These are phyloP conservation scores for Aegilops tauschii DNA, from an alignment of 176 grass and related monocot species.

Conservation along the genomic window DNA sequence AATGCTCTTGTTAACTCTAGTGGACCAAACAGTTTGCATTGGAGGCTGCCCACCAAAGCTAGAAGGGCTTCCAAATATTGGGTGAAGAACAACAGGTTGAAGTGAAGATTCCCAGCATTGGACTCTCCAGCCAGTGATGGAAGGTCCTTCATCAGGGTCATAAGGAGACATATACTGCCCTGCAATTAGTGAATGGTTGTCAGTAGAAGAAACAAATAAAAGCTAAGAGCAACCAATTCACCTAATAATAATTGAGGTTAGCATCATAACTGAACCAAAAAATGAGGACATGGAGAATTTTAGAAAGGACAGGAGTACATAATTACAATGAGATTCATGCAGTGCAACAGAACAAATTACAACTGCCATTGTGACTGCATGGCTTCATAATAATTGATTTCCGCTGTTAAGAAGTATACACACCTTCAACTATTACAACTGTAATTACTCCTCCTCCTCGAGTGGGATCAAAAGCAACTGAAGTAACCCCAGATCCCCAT, in stretches of 20 bases:
- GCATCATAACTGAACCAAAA: not conserved
- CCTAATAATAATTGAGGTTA: not conserved
- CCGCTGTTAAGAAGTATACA: not conserved
- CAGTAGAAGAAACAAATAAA: constrained; percentile 10
- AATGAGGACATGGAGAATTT: constrained; percentile 13
- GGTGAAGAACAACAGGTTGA: constrained; percentile 97
- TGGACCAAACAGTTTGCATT: constrained; percentile 96
- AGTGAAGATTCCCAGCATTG: constrained; percentile 98
- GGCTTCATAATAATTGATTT: constrained; percentile 2
- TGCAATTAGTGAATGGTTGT: constrained; percentile 36
- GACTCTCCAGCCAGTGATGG: constrained; percentile 97
- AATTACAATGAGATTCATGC: not conserved
- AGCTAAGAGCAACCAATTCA: not conserved
- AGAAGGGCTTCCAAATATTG: constrained; percentile 93
- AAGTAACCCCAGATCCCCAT: constrained; percentile 96
- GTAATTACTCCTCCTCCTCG: constrained; percentile 85
- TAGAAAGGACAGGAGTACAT: not conserved
- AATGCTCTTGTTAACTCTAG: constrained; percentile 96
- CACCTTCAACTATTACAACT: constrained; percentile 99
- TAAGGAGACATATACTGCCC: constrained; percentile 99
- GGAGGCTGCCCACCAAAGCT: constrained; percentile 79
- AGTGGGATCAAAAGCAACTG: constrained; percentile 99
- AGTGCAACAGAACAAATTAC: not conserved
- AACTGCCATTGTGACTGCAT: constrained; percentile 13
- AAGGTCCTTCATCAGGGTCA: constrained; percentile 98